Evolutionary conservation across 768 basidiomycete species (phyloP).

Genomic region (Termitomyces sp.): DNA sequence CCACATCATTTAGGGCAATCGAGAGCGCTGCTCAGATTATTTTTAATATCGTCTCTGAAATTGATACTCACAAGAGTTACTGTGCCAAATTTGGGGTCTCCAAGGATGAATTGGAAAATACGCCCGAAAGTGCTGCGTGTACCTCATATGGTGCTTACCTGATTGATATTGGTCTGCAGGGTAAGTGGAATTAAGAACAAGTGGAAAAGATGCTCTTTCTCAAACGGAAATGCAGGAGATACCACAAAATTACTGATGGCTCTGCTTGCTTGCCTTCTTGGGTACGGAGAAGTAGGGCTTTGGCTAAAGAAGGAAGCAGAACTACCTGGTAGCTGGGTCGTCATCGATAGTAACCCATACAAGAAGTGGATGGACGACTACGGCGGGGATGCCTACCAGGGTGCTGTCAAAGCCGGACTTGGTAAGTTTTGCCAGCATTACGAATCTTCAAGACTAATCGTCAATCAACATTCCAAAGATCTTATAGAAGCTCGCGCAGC

Average conservation of each 20-base stretch:
- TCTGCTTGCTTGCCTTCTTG: slow-evolving; percentile 80
- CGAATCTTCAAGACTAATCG: neutral
- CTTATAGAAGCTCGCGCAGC: slow-evolving; percentile 67
- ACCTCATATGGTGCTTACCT: slow-evolving; percentile 88
- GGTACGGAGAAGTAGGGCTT: slow-evolving; percentile 90
- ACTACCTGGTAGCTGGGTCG: slow-evolving; percentile 49
- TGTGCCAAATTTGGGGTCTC: slow-evolving; percentile 71
- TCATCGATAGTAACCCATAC: slow-evolving; percentile 71
- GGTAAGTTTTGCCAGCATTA: slow-evolving; percentile 42
- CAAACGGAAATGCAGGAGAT: slow-evolving; percentile 46
- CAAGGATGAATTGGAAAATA: slow-evolving; percentile 52
- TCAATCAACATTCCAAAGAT: slow-evolving; percentile 35
- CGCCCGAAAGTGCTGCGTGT: slow-evolving; percentile 66
- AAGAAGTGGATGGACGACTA: slow-evolving; percentile 79
- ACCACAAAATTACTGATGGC: slow-evolving; percentile 71
- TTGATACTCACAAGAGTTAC: slow-evolving; percentile 65
- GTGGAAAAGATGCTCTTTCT: neutral
- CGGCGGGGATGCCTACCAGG: slow-evolving; percentile 64
- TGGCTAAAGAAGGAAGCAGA: slow-evolving; percentile 65
- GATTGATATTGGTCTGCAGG: slow-evolving; percentile 72
- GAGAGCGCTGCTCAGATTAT: slow-evolving; percentile 61
- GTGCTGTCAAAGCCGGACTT: slow-evolving; percentile 68
- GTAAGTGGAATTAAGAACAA: slow-evolving; percentile 25
- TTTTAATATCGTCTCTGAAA: slow-evolving; percentile 62
- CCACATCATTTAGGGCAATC: slow-evolving; percentile 60